Evolutionary conservation across 768 basidiomycete genomes (phyloP).

Genomic region (Boletus bicolor): DNA sequence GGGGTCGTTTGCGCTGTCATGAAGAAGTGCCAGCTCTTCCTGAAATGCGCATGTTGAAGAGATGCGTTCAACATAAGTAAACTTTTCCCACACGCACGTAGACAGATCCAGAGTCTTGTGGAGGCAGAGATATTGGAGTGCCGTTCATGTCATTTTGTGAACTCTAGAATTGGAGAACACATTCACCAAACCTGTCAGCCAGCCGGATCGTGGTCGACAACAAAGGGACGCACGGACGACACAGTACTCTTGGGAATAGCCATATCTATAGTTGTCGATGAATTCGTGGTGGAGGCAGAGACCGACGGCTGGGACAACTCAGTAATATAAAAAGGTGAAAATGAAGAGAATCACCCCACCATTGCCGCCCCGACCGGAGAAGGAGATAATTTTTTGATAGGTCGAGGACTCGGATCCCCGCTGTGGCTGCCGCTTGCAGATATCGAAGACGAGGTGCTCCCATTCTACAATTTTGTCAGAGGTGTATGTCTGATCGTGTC

Average conservation of each 20-base stretch:
- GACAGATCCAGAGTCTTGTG: constrained; percentile 7
- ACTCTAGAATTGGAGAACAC: constrained; percentile 10
- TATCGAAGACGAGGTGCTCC: constrained; percentile 11
- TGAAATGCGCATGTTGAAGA: constrained; percentile 1
- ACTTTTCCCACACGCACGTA: constrained; percentile 23
- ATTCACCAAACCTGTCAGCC: not conserved
- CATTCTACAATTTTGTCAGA: constrained; percentile 21
- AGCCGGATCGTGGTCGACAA: not conserved
- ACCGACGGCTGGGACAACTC: constrained; percentile 10
- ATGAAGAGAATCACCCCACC: constrained; percentile 15
- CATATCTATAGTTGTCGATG: constrained; percentile 12
- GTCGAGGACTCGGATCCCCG: constrained; percentile 4
- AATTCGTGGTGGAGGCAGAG: constrained; percentile 1
- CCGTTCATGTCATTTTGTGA: constrained; percentile 1
- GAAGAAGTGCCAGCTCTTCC: constrained; percentile 34
- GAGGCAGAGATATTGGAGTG: not conserved
- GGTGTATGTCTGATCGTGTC: not conserved
- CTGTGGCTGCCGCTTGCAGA: constrained; percentile 3
- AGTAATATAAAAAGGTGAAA: constrained; percentile 5
- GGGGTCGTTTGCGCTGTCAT: constrained; percentile 18
- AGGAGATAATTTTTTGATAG: constrained; percentile 5
- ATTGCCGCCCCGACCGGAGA: constrained; percentile 7
- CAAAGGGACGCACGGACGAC: constrained; percentile 8
- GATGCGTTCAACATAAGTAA: not conserved
- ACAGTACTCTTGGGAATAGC: constrained; percentile 5